phyloP scores from a whole-genome alignment of 176 grass and related monocot species.

The Triticum turgidum region DNA sequence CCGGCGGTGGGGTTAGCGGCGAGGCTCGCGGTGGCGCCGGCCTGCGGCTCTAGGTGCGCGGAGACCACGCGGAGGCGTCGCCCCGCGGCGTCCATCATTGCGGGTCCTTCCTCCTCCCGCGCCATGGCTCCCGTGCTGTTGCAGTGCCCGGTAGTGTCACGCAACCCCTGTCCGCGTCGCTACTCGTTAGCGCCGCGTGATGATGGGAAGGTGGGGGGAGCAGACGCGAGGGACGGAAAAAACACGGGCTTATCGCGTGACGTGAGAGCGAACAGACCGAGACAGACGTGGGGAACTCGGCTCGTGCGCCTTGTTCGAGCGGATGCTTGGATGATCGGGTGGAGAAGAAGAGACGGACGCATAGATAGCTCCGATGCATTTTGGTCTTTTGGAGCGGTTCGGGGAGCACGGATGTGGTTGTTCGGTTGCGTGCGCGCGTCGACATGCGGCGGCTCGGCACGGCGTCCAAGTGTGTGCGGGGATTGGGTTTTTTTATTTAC shows the following conservation, averaged over 20 bases:
- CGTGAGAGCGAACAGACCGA: background rate
- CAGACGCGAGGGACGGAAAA: background rate
- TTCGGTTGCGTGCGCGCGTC: constrained; percentile 1
- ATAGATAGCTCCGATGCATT: constrained; percentile 2
- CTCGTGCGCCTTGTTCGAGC: background rate
- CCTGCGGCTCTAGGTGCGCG: constrained; percentile 48
- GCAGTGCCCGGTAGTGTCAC: background rate
- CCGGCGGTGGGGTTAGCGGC: constrained; percentile 50
- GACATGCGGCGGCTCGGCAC: background rate
- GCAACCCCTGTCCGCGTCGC: background rate
- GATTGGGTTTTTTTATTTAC: too few relatives aligned
- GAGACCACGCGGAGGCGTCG: constrained; percentile 66
- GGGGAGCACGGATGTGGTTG: background rate
- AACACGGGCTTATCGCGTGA: background rate
- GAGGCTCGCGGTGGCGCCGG: constrained; percentile 5
- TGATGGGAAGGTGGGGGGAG: background rate
- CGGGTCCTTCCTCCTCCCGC: constrained; percentile 13
- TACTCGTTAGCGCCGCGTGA: constrained; percentile 5
- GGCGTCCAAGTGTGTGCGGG: background rate
- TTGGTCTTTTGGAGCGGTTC: background rate
- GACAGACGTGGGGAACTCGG: background rate
- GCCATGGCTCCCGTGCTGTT: background rate
- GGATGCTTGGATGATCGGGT: background rate
- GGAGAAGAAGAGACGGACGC: background rate
- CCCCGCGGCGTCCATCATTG: constrained; percentile 60